These are phyloP conservation scores for Ophiostoma angusticollis DNA, from an alignment of 2,329 filamentous ascomycete genomes.

Conservation along the genomic window DNA sequence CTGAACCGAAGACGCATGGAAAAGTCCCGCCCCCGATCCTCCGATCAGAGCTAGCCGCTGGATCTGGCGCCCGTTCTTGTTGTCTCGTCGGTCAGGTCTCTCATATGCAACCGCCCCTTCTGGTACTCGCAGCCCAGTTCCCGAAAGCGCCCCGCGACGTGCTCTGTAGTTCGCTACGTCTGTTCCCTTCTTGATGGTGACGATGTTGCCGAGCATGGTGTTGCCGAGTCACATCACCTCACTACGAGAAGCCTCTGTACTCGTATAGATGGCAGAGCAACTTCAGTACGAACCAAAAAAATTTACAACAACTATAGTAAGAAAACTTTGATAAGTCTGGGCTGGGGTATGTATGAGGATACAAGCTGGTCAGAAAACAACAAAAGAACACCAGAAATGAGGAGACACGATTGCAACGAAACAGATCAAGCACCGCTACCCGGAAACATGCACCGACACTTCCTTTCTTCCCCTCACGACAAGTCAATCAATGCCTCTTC, in stretches of 20 bases:
- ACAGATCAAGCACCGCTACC: background rate
- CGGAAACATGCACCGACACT: background rate
- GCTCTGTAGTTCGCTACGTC: constrained; percentile 36
- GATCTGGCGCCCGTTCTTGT: constrained; percentile 28
- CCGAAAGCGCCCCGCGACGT: constrained; percentile 33
- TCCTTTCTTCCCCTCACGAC: background rate
- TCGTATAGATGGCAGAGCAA: too few species aligned
- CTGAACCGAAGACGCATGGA: too few species aligned
- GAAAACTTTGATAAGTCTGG: too few species aligned
- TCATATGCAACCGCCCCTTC: constrained; percentile 11
- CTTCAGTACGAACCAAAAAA: too few species aligned
- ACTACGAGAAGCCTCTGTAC: too few species aligned
- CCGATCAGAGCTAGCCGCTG: constrained; percentile 30
- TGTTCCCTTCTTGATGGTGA: constrained; percentile 17
- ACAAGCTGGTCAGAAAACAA: too few species aligned
- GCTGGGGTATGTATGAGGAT: too few species aligned
- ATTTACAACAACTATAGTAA: too few species aligned
- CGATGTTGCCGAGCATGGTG: constrained; percentile 16
- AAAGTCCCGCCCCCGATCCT: too few species aligned
- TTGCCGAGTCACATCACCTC: too few species aligned
- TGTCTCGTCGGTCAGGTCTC: background rate
- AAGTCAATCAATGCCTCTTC: constrained; percentile 76
- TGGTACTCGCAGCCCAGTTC: constrained; percentile 35
- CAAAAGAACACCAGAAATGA: background rate
- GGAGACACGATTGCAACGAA: background rate